These are phyloP conservation scores for Hypoxylon sp. DNA, from an alignment of 2,329 filamentous ascomycete genomes.

Conservation along the genomic window DNA sequence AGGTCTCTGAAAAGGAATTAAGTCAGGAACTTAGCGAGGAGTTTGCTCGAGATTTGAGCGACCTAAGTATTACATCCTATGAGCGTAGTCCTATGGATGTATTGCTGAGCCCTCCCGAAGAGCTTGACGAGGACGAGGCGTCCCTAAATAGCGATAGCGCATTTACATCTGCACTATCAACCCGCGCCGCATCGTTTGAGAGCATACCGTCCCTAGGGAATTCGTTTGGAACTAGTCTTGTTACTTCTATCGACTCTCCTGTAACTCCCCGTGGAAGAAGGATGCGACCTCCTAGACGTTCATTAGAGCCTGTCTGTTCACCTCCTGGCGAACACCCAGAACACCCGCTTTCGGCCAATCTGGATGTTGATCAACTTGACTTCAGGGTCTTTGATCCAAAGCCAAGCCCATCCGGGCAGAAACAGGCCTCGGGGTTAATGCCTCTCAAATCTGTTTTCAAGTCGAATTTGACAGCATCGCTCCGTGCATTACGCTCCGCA, in stretches of 20 bases:
- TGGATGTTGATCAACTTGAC: slow-evolving; percentile 63
- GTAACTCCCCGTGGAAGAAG: slow-evolving; percentile 61
- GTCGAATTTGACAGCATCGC: slow-evolving; percentile 77
- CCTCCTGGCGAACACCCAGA: slow-evolving; percentile 65
- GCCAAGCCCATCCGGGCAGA: slow-evolving; percentile 49
- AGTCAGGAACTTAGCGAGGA: slow-evolving; percentile 58
- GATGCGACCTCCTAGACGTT: slow-evolving; percentile 62
- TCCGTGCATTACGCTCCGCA: slow-evolving; percentile 74
- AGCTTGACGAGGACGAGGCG: slow-evolving; percentile 65
- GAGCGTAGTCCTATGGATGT: slow-evolving; percentile 71
- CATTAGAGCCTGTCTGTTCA: slow-evolving; percentile 69
- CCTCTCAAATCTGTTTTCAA: slow-evolving; percentile 74
- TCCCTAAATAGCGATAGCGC: slow-evolving; percentile 66
- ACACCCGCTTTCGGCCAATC: slow-evolving; percentile 63
- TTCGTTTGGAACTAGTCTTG: slow-evolving; percentile 66
- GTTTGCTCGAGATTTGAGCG: slow-evolving; percentile 40
- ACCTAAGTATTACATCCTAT: slow-evolving; percentile 59
- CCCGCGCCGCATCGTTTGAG: slow-evolving; percentile 71
- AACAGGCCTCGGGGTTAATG: slow-evolving; percentile 55
- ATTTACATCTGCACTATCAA: slow-evolving; percentile 67
- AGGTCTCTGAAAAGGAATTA: slow-evolving; percentile 71
- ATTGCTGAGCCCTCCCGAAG: slow-evolving; percentile 73
- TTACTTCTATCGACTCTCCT: slow-evolving; percentile 67
- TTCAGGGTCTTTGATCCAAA: slow-evolving; percentile 63
- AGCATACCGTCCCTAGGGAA: slow-evolving; percentile 73